Conservation (phyloP, 2,329 filamentous ascomycete species). For the Alternaria angustiovoidea region DNA sequence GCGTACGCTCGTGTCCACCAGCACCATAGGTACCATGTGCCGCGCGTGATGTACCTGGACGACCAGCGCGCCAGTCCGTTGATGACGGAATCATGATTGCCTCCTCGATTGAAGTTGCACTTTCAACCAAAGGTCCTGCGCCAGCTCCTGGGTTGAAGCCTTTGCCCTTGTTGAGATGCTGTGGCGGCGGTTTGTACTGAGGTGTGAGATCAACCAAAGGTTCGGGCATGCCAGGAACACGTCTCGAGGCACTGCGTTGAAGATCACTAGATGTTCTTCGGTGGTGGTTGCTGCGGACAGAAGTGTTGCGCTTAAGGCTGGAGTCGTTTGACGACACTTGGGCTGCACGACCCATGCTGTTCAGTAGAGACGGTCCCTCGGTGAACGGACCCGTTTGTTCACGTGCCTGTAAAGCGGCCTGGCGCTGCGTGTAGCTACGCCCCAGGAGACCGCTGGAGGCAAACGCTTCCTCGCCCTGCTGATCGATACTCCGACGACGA, state of each 20-base stretch:
- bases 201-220: conserved; percentile 75
- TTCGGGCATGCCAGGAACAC: conserved; percentile 56
- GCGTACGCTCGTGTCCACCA: conserved; percentile 43
- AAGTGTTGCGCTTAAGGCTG: conserved; percentile 41
- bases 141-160: conserved; percentile 54
- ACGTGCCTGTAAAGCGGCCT: conserved; percentile 49
- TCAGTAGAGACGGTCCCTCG: conserved; percentile 66
- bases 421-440: conserved; percentile 58
- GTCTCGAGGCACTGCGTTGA: conserved; percentile 57
- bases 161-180: conserved; percentile 64
- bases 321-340: conserved; percentile 33
- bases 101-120: conserved; percentile 55
- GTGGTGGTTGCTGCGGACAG: conserved; percentile 44
- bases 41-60: conserved; percentile 36
- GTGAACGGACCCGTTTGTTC: conserved; percentile 60
- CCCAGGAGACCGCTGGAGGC: conserved; percentile 58
- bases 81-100: conserved; percentile 54
- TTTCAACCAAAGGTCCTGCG: conserved; percentile 55
- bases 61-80: conserved; percentile 55
- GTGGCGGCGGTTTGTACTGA: conserved; percentile 69
- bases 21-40: conserved; percentile 39
- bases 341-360: conserved; percentile 49
- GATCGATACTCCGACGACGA: conserved; percentile 32
- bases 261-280: conserved; percentile 49
- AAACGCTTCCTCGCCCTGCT: conserved; percentile 53